A percentile compares a stretch with the other conserved stretches of the same genome.
Evolutionary conservation across 176 grass and related monocot species (phyloP).

Genomic region (Cenchrus purpureus): DNA sequence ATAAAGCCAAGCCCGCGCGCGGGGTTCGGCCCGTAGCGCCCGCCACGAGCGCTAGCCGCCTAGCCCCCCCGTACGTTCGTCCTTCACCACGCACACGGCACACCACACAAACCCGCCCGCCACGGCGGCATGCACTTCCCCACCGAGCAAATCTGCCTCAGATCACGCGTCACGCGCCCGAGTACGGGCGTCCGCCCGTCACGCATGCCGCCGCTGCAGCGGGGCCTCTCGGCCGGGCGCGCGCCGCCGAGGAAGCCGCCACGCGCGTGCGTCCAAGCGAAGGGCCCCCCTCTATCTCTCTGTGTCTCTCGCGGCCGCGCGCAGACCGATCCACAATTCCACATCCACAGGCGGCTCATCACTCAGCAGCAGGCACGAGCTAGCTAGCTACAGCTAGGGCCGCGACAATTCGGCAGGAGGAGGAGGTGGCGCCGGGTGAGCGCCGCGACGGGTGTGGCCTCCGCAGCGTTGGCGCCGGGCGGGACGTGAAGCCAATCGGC

Average conservation of each 20-base stretch:
- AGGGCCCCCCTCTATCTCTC: background rate
- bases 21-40: no score
- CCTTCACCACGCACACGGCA: background rate
- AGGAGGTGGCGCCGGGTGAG: slow-evolving; percentile 45
- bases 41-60: no score
- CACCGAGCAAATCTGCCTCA: slow-evolving; percentile 13
- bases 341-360: slow-evolving; percentile 1
- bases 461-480: background rate
- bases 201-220: background rate
- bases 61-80: background rate
- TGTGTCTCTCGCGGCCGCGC: background rate
- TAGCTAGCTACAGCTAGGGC: background rate
- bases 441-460: background rate
- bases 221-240: background rate
- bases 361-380: slow-evolving; percentile 32
- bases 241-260: slow-evolving; percentile 15
- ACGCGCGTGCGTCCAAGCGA: slow-evolving; percentile 43
- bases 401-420: slow-evolving; percentile 54
- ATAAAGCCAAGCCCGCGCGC: background rate
- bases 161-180: slow-evolving; percentile 1
- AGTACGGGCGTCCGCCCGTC: background rate
- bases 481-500: slow-evolving; percentile 1
- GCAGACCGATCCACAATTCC: background rate
- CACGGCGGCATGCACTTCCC: background rate
- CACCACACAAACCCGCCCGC: background rate